Conservation (phyloP, 2,329 filamentous ascomycete genomes). For the Alternaria longipes region DNA sequence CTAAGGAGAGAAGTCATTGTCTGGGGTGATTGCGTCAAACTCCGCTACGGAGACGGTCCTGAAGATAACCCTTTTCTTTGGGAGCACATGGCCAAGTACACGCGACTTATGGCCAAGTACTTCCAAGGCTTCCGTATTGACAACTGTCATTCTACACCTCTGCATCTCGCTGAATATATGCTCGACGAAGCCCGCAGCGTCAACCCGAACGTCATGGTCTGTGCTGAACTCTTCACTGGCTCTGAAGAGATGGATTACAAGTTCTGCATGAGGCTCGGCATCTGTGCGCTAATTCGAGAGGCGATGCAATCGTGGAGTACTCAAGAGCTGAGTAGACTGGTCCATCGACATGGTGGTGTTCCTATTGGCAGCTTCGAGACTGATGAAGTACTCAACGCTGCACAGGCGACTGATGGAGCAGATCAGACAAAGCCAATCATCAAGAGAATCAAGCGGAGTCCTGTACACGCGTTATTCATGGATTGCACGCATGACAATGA, state of each 20-base stretch:
- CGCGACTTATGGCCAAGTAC: constrained; percentile 89
- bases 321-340: constrained; percentile 87
- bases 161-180: constrained; percentile 94
- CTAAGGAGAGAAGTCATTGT: constrained; percentile 95
- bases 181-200: constrained; percentile 91
- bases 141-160: constrained; percentile 95
- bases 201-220: constrained; percentile 87
- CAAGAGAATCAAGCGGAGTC: constrained; percentile 83
- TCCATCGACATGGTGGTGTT: constrained; percentile 90
- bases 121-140: constrained; percentile 97
- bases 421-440: constrained; percentile 59
- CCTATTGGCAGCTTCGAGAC: constrained; percentile 97
- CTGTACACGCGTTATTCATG: constrained; percentile 96
- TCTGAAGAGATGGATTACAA: constrained; percentile 96
- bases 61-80: constrained; percentile 92
- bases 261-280: constrained; percentile 90
- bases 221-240: constrained; percentile 94
- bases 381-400: constrained; percentile 79
- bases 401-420: constrained; percentile 51
- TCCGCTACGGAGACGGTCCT: constrained; percentile 83
- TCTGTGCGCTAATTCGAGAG: constrained; percentile 92
- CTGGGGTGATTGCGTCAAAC: constrained; percentile 98
- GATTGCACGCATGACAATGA: constrained; percentile 99
- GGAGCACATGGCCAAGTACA: constrained; percentile 96
- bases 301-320: constrained; percentile 99